Conservation (phyloP, 2,329 filamentous ascomycete species). For the Xylaria arbuscula region DNA sequence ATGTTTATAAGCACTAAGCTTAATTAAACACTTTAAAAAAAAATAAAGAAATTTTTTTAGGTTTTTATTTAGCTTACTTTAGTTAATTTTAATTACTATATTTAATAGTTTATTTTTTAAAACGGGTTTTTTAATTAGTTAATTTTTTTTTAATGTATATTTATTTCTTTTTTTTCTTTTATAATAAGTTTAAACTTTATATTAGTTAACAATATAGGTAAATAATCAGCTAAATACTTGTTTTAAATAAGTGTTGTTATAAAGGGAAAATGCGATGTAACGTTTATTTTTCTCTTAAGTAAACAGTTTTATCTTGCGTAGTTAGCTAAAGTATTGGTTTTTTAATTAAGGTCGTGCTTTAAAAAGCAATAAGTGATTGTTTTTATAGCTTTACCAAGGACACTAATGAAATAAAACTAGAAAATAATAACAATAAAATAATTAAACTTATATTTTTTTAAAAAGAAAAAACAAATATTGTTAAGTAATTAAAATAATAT, state of each 20-base stretch:
- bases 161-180: too few relatives aligned
- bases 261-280: not conserved
- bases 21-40: too few relatives aligned
- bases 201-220: too few relatives aligned
- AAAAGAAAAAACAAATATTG: too few relatives aligned
- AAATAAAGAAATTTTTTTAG: too few relatives aligned
- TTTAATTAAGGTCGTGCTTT: not conserved
- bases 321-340: not conserved
- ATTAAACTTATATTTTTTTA: not conserved
- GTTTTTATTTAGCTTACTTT: not conserved
- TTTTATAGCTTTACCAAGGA: too few relatives aligned
- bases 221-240: too few relatives aligned
- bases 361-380: not conserved
- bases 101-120: not conserved
- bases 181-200: too few relatives aligned
- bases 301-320: not conserved
- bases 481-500: constrained; percentile 2
- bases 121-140: not conserved
- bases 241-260: too few relatives aligned
- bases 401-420: not conserved
- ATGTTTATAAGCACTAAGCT: too few relatives aligned
- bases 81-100: not conserved
- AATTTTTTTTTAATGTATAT: not conserved
- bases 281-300: not conserved
- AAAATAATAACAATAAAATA: not conserved